Percentiles rank a stretch among this genome's conserved stretches.
These are phyloP conservation scores for Plantago coronopus DNA, from an alignment of 305 asterid genomes.

Conservation along the genomic window DNA sequence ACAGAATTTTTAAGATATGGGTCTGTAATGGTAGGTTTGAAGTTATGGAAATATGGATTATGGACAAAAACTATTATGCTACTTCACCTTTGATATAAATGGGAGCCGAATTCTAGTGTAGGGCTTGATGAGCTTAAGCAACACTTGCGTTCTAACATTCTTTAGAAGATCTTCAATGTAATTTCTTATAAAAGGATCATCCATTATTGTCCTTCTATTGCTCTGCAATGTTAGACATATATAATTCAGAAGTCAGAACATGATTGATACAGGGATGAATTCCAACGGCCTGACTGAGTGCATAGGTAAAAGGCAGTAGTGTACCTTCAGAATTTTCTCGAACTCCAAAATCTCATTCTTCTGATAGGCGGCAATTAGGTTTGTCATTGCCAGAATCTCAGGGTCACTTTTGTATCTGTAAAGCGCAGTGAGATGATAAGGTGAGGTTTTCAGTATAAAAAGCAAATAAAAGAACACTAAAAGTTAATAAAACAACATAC, in stretches of 20 bases:
- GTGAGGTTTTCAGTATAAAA: conserved; percentile 6
- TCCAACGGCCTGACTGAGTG: neutral
- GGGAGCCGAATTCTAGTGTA: conserved; percentile 95
- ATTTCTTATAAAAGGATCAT: conserved; percentile 88
- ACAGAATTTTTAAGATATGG: neutral
- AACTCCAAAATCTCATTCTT: conserved; percentile 94
- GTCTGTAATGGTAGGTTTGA: neutral
- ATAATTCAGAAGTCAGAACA: conserved; percentile 14
- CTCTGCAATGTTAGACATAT: conserved; percentile 49
- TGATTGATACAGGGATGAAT: too few species aligned
- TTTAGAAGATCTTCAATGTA: conserved; percentile 95
- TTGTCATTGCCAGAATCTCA: conserved; percentile 97
- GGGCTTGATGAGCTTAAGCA: conserved; percentile 93
- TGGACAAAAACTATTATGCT: conserved; percentile 1
- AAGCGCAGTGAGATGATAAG: conserved; percentile 19
- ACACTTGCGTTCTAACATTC: conserved; percentile 93
- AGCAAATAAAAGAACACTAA: conserved; percentile 14
- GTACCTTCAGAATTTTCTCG: conserved; percentile 90
- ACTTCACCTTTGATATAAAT: conserved; percentile 80
- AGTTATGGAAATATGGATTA: neutral
- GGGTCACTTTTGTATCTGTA: conserved; percentile 90
- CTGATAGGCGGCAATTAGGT: conserved; percentile 91
- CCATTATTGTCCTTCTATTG: conserved; percentile 96
- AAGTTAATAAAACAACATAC: conserved; percentile 43
- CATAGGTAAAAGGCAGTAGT: conserved; percentile 11